Evolutionary conservation across 2,329 filamentous ascomycete species (phyloP).

Genomic region (Sclerotiophoma versabilis): DNA sequence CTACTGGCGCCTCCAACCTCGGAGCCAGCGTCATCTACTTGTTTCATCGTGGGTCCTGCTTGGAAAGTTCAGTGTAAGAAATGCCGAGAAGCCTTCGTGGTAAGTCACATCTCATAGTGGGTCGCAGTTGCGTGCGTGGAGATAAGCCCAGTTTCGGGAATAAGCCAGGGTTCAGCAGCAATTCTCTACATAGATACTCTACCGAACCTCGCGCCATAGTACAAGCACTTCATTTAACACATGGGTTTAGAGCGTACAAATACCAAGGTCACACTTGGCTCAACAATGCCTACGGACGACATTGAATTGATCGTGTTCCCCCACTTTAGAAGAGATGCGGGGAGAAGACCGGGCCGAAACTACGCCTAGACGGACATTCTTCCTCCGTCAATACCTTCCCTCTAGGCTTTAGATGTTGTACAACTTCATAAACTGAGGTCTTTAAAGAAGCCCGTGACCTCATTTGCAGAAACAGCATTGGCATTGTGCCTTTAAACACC

Average conservation of each 20-base stretch:
- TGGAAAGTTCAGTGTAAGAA: not conserved
- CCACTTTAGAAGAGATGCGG: slow-evolving; percentile 1
- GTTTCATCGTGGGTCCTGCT: slow-evolving; percentile 15
- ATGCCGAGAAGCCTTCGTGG: not conserved
- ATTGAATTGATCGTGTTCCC: not conserved
- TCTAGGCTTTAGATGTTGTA: not conserved
- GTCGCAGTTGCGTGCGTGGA: slow-evolving; percentile 10
- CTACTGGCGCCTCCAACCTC: slow-evolving; percentile 14
- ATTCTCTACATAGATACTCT: not conserved
- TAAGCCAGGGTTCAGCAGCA: not conserved
- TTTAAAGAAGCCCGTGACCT: not conserved
- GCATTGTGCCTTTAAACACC: no score
- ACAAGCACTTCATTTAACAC: not conserved
- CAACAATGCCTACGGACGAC: not conserved
- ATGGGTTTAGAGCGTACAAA: no score
- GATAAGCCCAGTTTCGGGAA: not conserved
- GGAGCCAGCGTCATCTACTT: not conserved
- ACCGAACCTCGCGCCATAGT: not conserved
- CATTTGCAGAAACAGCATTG: no score
- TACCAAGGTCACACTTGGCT: not conserved
- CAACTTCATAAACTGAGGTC: not conserved
- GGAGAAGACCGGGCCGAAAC: slow-evolving; percentile 12
- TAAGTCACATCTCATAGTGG: not conserved
- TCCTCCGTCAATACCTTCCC: slow-evolving; percentile 1
- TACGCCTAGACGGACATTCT: slow-evolving; percentile 11